Percentiles rank a stretch among this genome's conserved stretches.
These are phyloP conservation scores for Bipolaris gigantea DNA, from an alignment of 2,329 filamentous ascomycete genomes.

Conservation along the genomic window DNA sequence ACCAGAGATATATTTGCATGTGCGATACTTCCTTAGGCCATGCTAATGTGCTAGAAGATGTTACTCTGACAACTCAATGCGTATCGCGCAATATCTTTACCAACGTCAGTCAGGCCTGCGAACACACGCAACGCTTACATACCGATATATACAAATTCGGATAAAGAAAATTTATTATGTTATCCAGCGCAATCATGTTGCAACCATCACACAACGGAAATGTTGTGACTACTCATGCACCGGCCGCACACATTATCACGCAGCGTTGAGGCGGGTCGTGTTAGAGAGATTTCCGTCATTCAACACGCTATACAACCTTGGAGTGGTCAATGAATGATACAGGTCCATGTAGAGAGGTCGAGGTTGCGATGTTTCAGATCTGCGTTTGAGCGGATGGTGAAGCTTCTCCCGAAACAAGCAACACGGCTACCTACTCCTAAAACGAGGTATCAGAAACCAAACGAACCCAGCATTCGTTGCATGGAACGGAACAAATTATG, in stretches of 20 bases:
- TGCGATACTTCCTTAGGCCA: not conserved
- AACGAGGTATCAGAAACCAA: constrained; percentile 16
- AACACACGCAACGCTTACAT: not conserved
- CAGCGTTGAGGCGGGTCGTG: not conserved
- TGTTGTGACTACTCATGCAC: not conserved
- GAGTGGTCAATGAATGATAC: constrained; percentile 1
- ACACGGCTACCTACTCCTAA: constrained; percentile 8
- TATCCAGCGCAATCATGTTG: not conserved
- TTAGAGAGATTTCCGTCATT: not conserved
- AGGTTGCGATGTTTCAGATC: constrained; percentile 32
- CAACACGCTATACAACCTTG: not conserved
- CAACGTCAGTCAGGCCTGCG: not conserved
- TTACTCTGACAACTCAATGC: not conserved
- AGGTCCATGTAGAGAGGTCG: not conserved
- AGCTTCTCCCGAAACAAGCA: constrained; percentile 28
- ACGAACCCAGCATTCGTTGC: constrained; percentile 19
- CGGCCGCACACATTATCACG: not conserved
- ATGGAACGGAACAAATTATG: constrained; percentile 4
- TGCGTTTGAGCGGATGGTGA: constrained; percentile 29
- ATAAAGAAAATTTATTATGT: no score
- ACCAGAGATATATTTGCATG: not conserved
- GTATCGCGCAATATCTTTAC: not conserved
- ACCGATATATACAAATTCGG: not conserved
- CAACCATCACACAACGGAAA: not conserved
- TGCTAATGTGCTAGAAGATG: not conserved